Evolutionary conservation across 257 asterid species (phyloP).

Genomic region (Salvia miltiorrhiza): DNA sequence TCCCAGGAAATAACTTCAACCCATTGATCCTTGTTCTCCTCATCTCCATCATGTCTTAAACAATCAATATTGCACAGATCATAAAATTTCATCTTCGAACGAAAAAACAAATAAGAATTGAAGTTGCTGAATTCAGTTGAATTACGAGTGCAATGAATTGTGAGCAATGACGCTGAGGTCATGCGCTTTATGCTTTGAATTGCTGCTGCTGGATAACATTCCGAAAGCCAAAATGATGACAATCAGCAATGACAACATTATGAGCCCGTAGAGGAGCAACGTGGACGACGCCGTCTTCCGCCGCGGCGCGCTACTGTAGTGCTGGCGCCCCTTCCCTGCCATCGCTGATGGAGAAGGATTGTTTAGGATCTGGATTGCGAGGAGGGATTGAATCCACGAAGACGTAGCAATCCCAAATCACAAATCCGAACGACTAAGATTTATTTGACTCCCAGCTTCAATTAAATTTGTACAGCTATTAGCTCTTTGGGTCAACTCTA

Average conservation of each 20-base stretch:
- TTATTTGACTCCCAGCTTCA: constrained; percentile 15
- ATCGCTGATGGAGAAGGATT: constrained; percentile 24
- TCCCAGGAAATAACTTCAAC: constrained; percentile 92
- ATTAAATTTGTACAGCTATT: neutral
- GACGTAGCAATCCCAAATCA: constrained; percentile 15
- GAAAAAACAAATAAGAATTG: neutral
- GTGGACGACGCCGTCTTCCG: constrained; percentile 53
- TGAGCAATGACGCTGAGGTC: constrained; percentile 76
- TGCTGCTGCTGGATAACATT: constrained; percentile 40
- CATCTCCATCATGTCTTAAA: constrained; percentile 55
- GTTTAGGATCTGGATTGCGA: constrained; percentile 14
- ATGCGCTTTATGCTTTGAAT: constrained; percentile 47
- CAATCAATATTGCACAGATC: constrained; percentile 1
- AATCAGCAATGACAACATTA: constrained; percentile 49
- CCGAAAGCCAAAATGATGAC: constrained; percentile 54
- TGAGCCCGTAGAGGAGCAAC: constrained; percentile 38
- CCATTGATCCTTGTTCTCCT: constrained; percentile 74
- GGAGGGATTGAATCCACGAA: constrained; percentile 13
- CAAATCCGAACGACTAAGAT: constrained; percentile 16
- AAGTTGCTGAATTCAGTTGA: constrained; percentile 2
- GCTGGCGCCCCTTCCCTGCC: constrained; percentile 77
- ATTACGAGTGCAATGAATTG: constrained; percentile 49
- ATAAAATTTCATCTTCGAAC: neutral
- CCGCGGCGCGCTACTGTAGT: constrained; percentile 42
- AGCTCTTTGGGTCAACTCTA: constrained; percentile 25